These are phyloP conservation scores for Kwoniella shandongensis DNA, from an alignment of 768 basidiomycete species.

Conservation along the genomic window DNA sequence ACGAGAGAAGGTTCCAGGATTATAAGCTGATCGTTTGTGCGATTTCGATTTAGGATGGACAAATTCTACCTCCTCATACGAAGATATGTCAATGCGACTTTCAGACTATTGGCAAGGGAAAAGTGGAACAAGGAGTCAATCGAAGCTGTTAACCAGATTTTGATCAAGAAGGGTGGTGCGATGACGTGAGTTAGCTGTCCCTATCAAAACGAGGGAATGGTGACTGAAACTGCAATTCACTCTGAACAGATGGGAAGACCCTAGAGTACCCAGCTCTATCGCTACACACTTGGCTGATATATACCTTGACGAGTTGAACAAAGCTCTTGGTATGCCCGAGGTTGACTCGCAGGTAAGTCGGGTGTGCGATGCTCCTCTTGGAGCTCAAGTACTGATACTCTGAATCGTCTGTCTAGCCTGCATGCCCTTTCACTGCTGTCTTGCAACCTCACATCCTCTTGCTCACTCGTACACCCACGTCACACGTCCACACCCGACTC, in stretches of 20 bases:
- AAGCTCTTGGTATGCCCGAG: constrained; percentile 51
- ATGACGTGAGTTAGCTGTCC: constrained; percentile 64
- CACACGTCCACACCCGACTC: constrained; percentile 70
- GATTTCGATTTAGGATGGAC: constrained; percentile 71
- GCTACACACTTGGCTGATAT: constrained; percentile 85
- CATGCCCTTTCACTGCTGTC: constrained; percentile 61
- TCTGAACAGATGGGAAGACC: constrained; percentile 64
- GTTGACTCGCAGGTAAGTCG: constrained; percentile 54
- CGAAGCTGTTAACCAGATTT: constrained; percentile 67
- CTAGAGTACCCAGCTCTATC: constrained; percentile 72
- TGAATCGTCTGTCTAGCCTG: constrained; percentile 25
- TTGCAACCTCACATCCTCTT: constrained; percentile 71
- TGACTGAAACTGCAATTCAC: neutral
- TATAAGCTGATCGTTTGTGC: neutral
- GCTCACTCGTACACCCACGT: constrained; percentile 67
- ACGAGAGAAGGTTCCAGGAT: too few species aligned
- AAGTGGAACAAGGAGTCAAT: constrained; percentile 66
- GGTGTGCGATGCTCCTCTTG: neutral
- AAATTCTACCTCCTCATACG: constrained; percentile 96
- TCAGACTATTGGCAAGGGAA: constrained; percentile 70
- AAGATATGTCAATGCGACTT: constrained; percentile 79
- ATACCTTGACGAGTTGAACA: constrained; percentile 85
- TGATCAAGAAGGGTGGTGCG: constrained; percentile 71
- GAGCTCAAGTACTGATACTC: neutral
- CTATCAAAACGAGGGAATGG: too few species aligned